Conservation (phyloP, 2,329 filamentous ascomycete genomes). For the Botrytis pseudocinerea region DNA sequence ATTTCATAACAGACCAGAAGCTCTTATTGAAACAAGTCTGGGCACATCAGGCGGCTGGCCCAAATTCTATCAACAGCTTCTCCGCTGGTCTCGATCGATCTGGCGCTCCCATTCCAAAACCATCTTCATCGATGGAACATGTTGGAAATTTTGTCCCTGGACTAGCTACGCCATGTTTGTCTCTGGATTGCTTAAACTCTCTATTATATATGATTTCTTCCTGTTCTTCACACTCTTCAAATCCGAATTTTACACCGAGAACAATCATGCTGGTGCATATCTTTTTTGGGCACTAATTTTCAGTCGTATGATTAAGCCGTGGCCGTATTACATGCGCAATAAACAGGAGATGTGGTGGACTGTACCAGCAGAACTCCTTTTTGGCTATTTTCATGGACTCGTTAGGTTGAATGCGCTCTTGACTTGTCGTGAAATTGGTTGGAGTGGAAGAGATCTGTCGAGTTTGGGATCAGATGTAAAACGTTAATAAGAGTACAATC, state of each 20-base stretch:
- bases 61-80: slow-evolving; percentile 54
- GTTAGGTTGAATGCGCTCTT: neutral
- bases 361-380: neutral
- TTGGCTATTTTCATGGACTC: neutral
- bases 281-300: neutral
- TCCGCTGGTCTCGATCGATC: slow-evolving; percentile 59
- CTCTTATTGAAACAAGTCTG: slow-evolving; percentile 53
- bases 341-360: neutral
- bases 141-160: slow-evolving; percentile 51
- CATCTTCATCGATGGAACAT: slow-evolving; percentile 44
- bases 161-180: slow-evolving; percentile 58
- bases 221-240: slow-evolving; percentile 41
- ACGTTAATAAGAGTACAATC: neutral
- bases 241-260: neutral
- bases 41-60: slow-evolving; percentile 44
- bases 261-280: neutral
- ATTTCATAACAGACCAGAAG: slow-evolving; percentile 53
- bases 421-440: neutral
- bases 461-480: neutral
- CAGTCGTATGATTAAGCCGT: neutral
- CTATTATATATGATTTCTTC: slow-evolving; percentile 52
- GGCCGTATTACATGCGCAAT: neutral
- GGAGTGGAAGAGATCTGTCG: neutral
- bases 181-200: slow-evolving; percentile 55
- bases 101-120: slow-evolving; percentile 56